Base-by-base conservation (phyloP, 1,139 yeast genomes). In the Geotrichum bryndzae region DNA sequence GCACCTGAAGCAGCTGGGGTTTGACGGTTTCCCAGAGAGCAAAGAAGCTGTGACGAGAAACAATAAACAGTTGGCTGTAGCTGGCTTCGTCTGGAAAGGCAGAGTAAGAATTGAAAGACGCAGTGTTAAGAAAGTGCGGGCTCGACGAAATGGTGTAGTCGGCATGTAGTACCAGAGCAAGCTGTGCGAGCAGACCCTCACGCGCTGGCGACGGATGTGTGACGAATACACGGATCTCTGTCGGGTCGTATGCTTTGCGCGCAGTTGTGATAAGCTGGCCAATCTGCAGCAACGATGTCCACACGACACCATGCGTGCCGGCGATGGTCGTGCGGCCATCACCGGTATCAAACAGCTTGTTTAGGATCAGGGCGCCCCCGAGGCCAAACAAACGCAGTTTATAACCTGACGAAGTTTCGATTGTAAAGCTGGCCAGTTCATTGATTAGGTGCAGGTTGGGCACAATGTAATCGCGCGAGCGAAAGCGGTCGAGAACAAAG, bases 121-220 rank as follows among this genome's bases (percentile, higher is more conserved):
- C 82, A 1, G 89, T 87, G 70, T 87, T 86, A 62, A 87, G 77
- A 73, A 87, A 87, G 69, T 88, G 94, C 53, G 88, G 72, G 1
- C 91, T 88, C 65, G 88, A 87, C 10, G 88, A 83, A 2, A 88
- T 73, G 1, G 92, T 86, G 70, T 85, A 86, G 71, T 88, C 92
- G 63, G 90, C 87, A 66, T 86, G 83, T 63, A 88, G 79, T 33
- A 84, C 77, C 57, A 87, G 81, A 23, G 91, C 85, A 64, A 88
- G 73, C 71, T 86, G 91, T 62, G 86, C 87, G 56, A 88, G 73
- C 45, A 88, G 73, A 1, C 90, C 90, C 57, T 84, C 89, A 70
- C 83, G 80, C 66, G 82, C 80, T 56, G 82, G 90, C 1, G 91
- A 85, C 52, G 88, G 85, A 71, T 88, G 91, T 13, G 87, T 77